Evolutionary conservation across 2,329 filamentous ascomycete genomes (phyloP).

Genomic region (Elsinoe perseae): DNA sequence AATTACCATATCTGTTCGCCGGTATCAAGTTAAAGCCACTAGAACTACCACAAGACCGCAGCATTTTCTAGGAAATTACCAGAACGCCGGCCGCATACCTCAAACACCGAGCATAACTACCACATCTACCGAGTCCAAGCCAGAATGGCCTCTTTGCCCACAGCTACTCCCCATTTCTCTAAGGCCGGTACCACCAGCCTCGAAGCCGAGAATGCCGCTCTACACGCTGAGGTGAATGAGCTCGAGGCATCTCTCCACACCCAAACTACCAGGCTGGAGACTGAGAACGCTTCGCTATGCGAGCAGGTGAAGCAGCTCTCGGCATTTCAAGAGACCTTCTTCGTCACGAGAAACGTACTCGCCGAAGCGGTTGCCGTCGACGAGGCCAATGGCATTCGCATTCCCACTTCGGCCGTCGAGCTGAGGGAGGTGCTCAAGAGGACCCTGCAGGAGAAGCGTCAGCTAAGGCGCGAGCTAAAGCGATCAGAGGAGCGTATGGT

Average conservation of each 20-base stretch:
- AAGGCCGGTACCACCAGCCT: not conserved
- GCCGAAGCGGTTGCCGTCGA: not conserved
- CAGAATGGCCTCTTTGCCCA: not conserved
- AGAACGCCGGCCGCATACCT: too few species aligned
- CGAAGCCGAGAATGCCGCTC: not conserved
- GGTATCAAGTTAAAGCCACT: too few species aligned
- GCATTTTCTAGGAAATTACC: too few species aligned
- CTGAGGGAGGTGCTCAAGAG: not conserved
- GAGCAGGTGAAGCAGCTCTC: not conserved
- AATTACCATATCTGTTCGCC: too few species aligned
- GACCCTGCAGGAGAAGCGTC: too few species aligned
- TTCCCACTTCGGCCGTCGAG: not conserved
- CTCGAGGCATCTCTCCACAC: too few species aligned
- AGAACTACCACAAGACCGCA: too few species aligned
- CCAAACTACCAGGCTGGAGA: too few species aligned
- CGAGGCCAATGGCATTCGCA: not conserved
- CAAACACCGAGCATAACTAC: too few species aligned
- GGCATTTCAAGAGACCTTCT: not conserved
- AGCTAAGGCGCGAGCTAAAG: too few species aligned
- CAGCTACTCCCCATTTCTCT: not conserved
- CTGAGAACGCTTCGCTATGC: too few species aligned
- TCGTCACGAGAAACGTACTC: not conserved
- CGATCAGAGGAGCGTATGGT: too few species aligned
- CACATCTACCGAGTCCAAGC: not conserved
- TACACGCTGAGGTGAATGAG: not conserved